These are phyloP conservation scores for Coemansia sp. DNA, from an alignment of 192 early-diverging fungal species.

Conservation along the genomic window DNA sequence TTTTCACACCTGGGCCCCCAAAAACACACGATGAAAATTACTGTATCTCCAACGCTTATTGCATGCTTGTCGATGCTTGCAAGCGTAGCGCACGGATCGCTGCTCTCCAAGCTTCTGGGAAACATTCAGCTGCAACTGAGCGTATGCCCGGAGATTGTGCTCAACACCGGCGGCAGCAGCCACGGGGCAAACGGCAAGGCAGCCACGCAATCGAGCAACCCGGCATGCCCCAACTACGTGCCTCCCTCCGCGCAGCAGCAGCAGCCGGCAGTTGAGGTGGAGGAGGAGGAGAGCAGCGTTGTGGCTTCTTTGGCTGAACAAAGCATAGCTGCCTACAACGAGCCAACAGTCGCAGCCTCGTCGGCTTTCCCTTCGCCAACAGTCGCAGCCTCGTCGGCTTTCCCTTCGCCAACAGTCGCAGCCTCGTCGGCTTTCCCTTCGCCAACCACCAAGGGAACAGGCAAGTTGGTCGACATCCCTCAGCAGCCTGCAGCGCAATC, in stretches of 20 bases:
- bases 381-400: no score
- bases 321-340: neutral
- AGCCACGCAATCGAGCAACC: constrained; percentile 31
- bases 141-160: constrained; percentile 23
- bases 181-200: constrained; percentile 4
- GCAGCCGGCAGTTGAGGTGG: neutral
- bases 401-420: neutral
- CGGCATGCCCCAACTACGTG: constrained; percentile 45
- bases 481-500: neutral
- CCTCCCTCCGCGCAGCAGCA: constrained; percentile 5
- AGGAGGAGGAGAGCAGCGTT: neutral
- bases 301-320: neutral
- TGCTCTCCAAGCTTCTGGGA: constrained; percentile 34
- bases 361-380: neutral
- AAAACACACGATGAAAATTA: constrained; percentile 18
- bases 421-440: neutral
- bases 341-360: neutral
- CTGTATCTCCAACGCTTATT: constrained; percentile 14
- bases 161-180: constrained; percentile 2
- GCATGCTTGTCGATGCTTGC: constrained; percentile 6
- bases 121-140: constrained; percentile 31
- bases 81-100: constrained; percentile 20
- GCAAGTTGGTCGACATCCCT: neutral
- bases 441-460: neutral
- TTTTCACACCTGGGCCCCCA: neutral